Conservation (phyloP, 805 yeast genomes). For the Priceomyces haplophilus region DNA sequence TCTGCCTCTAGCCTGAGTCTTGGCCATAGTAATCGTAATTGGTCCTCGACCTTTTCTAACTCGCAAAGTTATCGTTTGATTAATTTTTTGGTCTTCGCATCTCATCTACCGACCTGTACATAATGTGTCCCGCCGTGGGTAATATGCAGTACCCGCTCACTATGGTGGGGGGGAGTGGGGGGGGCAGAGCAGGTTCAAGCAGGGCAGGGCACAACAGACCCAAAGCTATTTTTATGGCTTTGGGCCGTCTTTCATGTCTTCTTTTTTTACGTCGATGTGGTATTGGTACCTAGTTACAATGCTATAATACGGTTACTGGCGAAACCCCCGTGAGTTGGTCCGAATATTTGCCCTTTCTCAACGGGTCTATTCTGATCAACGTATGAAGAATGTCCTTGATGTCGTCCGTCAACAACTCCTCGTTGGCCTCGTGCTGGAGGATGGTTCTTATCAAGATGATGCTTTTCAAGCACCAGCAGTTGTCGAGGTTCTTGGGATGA, state of each 20-base stretch:
- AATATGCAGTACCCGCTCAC: no score
- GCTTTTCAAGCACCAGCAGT: constrained; percentile 74
- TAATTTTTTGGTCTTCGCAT: constrained; percentile 2
- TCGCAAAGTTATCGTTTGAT: no score
- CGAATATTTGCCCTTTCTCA: constrained; percentile 57
- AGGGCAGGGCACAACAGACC: no score
- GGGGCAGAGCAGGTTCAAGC: no score
- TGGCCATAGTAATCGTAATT: constrained; percentile 11
- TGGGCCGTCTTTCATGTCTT: no score
- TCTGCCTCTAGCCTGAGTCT: constrained; percentile 40
- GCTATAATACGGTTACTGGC: background rate
- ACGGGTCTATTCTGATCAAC: constrained; percentile 58
- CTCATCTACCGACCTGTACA: constrained; percentile 5
- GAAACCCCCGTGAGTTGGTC: constrained; percentile 29
- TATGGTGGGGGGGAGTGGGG: no score
- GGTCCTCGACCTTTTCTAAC: background rate
- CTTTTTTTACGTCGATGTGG: no score
- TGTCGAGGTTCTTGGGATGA: constrained; percentile 46
- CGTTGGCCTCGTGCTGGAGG: constrained; percentile 12
- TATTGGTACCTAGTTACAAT: background rate
- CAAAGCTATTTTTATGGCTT: no score
- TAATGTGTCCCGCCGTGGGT: no score
- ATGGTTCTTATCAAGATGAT: constrained; percentile 45
- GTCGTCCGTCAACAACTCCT: constrained; percentile 22
- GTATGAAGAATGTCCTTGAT: constrained; percentile 35